phyloP scores from a whole-genome alignment of 2,329 filamentous ascomycete species.

The Chrysoporthe austroafricana region DNA sequence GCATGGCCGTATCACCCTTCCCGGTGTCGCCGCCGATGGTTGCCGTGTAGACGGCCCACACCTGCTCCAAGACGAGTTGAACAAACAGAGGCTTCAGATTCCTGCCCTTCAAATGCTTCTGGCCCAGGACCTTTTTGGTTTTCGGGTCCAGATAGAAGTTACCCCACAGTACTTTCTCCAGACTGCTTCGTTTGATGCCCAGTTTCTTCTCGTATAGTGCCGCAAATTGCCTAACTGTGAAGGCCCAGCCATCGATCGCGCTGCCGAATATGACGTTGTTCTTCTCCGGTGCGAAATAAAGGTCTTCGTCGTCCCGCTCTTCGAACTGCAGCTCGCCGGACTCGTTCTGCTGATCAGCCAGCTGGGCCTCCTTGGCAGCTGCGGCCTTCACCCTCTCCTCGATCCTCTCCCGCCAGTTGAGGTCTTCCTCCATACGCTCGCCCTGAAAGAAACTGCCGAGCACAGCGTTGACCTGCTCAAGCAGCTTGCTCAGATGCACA shows the following conservation, averaged over 20 bases:
- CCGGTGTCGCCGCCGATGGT: conserved; percentile 81
- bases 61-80: conserved; percentile 89
- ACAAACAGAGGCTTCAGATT: conserved; percentile 96
- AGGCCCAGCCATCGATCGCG: conserved; percentile 98
- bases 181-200: conserved; percentile 82
- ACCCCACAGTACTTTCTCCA: conserved; percentile 97
- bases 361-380: conserved; percentile 60
- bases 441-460: conserved; percentile 97
- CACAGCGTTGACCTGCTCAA: conserved; percentile 97
- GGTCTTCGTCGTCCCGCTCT: conserved; percentile 92
- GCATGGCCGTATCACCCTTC: conserved; percentile 77
- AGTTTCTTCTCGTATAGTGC: conserved; percentile 94
- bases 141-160: conserved; percentile 97
- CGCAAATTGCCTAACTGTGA: conserved; percentile 93
- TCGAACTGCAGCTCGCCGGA: conserved; percentile 74
- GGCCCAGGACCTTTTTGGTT: conserved; percentile 87
- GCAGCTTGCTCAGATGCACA: conserved; percentile 81
- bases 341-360: conserved; percentile 54
- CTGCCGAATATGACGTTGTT: conserved; percentile 99
- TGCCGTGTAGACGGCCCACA: conserved; percentile 95
- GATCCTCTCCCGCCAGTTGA: conserved; percentile 92
- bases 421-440: conserved; percentile 96
- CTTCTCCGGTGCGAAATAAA: conserved; percentile 97
- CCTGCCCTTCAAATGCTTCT: conserved; percentile 91
- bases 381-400: conserved; percentile 81